A percentile compares a stretch with the other conserved stretches of the same genome.
Conservation (phyloP, 2,329 filamentous ascomycete species). For the Xylaria sp. region DNA sequence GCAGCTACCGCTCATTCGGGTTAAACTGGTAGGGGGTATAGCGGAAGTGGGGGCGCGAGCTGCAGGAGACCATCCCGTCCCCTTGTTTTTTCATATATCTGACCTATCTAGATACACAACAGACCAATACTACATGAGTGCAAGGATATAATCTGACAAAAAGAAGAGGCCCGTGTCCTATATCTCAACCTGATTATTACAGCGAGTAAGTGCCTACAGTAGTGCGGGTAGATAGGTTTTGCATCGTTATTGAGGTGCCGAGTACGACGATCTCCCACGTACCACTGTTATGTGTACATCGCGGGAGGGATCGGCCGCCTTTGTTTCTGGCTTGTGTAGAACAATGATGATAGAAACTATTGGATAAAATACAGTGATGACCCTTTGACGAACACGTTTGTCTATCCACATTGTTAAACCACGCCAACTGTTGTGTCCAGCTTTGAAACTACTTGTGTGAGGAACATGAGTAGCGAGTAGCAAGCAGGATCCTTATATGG, state of each 20-base stretch:
- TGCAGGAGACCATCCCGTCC: constrained; percentile 16
- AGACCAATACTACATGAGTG: constrained; percentile 12
- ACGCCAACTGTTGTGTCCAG: constrained; percentile 5
- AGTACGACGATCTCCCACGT: not conserved
- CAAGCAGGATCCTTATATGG: not conserved
- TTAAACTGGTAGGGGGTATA: constrained; percentile 12
- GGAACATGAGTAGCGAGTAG: not conserved
- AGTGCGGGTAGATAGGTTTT: not conserved
- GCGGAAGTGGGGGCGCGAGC: constrained; percentile 15
- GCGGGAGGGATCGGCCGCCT: not conserved
- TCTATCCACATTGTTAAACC: constrained; percentile 1
- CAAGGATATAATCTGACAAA: constrained; percentile 15
- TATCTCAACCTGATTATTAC: constrained; percentile 4
- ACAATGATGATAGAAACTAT: constrained; percentile 4
- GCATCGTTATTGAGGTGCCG: constrained; percentile 2
- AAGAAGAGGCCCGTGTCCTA: constrained; percentile 28
- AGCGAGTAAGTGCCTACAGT: too few species aligned
- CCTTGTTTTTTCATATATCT: constrained; percentile 16
- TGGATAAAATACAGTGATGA: not conserved
- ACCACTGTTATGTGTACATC: not conserved
- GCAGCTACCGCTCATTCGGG: constrained; percentile 26
- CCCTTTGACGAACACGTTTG: constrained; percentile 1
- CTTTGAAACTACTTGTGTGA: not conserved
- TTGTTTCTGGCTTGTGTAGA: constrained; percentile 5
- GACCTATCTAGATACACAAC: not conserved